phyloP scores from a whole-genome alignment of 2,329 filamentous ascomycete genomes.

The Trichoderma atrobrunneum region DNA sequence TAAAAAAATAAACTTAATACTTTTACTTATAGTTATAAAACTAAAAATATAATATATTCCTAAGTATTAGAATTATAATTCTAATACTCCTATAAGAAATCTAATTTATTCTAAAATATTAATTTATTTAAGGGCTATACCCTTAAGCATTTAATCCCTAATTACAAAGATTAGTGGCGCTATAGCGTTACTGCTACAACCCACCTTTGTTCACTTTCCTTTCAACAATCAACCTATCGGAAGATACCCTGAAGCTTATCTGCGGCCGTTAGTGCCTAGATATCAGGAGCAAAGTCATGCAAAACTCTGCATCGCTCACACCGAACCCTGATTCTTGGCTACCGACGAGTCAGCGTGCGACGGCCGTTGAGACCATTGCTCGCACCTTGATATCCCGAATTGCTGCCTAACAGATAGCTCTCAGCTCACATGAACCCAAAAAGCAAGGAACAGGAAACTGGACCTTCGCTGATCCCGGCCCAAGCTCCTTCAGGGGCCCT shows the following conservation, averaged over 20 bases:
- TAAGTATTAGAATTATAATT: too few species aligned
- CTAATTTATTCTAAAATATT: too few species aligned
- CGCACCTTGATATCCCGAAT: neutral
- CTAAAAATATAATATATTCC: too few species aligned
- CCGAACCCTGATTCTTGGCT: neutral
- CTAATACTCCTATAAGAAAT: too few species aligned
- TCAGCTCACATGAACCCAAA: neutral
- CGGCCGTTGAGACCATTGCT: neutral
- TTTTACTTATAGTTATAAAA: too few species aligned
- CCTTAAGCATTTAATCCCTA: too few species aligned
- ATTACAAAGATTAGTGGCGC: too few species aligned
- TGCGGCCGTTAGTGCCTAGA: neutral
- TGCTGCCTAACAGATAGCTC: conserved; percentile 8
- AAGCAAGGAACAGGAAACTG: neutral
- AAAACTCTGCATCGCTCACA: conserved; percentile 9
- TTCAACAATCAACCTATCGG: conserved; percentile 2
- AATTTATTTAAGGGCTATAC: too few species aligned
- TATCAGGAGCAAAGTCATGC: conserved; percentile 12
- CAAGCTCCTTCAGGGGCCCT: conserved; percentile 1
- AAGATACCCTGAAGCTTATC: neutral
- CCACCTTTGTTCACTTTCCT: too few species aligned
- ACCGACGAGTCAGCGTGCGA: neutral
- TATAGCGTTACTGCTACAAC: too few species aligned
- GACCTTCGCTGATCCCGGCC: neutral
- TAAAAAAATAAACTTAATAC: too few species aligned